phyloP scores from a whole-genome alignment of 345 rosid species.

The Eucalyptus pauciflora region DNA sequence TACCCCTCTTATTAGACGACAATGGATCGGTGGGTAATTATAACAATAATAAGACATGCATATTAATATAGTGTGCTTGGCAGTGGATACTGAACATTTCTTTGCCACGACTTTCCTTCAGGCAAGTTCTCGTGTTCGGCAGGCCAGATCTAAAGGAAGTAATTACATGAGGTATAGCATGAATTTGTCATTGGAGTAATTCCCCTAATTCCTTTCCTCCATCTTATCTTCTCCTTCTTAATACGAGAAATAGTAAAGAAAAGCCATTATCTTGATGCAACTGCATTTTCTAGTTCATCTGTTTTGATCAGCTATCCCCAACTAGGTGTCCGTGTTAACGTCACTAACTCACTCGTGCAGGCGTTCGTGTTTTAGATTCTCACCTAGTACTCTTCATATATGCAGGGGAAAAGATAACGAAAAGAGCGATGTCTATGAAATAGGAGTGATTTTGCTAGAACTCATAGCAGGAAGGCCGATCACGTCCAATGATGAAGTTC shows the following conservation, averaged over 20 bases:
- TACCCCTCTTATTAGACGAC: conserved; percentile 28
- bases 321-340: neutral
- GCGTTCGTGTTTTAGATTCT: neutral
- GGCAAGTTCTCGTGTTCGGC: neutral
- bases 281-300: neutral
- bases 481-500: conserved; percentile 16
- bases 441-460: conserved; percentile 53
- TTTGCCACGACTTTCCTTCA: neutral
- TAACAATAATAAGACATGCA: neutral
- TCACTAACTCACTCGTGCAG: neutral
- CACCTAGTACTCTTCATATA: neutral
- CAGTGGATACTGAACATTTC: neutral
- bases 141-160: neutral
- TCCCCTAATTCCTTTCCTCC: neutral
- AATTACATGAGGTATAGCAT: neutral
- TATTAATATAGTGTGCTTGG: neutral
- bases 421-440: conserved; percentile 28
- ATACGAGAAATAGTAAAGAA: neutral
- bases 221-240: neutral
- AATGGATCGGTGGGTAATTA: conserved; percentile 3
- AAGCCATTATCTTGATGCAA: neutral
- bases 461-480: conserved; percentile 44
- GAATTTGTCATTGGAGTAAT: neutral
- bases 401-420: conserved; percentile 21
- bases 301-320: neutral